phyloP scores from a whole-genome alignment of 1,284 basidiomycete species.

The Puccinia horiana region DNA sequence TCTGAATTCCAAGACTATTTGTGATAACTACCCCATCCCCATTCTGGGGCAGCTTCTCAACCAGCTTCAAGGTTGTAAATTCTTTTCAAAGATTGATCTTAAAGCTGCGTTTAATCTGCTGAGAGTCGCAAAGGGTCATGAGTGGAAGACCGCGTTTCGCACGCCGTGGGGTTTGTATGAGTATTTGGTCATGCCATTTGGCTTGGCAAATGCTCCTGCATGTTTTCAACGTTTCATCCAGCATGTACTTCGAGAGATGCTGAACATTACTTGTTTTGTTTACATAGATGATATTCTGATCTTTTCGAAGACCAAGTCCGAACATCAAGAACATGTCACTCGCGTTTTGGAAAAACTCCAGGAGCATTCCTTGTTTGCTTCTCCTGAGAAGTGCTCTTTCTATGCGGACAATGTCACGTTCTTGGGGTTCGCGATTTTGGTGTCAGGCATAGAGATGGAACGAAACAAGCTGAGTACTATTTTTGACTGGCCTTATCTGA shows the following conservation, averaged over 20 bases:
- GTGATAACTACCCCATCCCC: constrained; percentile 25
- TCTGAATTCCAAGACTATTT: constrained; percentile 42
- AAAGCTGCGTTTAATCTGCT: constrained; percentile 41
- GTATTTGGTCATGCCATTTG: constrained; percentile 41
- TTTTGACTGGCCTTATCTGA: constrained; percentile 22
- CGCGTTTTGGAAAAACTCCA: constrained; percentile 3
- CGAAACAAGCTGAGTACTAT: constrained; percentile 8
- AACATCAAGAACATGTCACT: neutral
- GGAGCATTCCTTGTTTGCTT: constrained; percentile 10
- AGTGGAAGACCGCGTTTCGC: constrained; percentile 36
- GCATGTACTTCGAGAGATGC: constrained; percentile 24
- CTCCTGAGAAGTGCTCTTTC: constrained; percentile 37
- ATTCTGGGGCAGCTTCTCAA: constrained; percentile 3
- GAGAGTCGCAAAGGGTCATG: constrained; percentile 4
- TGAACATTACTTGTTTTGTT: constrained; percentile 31
- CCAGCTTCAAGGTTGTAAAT: constrained; percentile 11
- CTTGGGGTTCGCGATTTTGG: constrained; percentile 22
- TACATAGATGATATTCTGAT: constrained; percentile 48
- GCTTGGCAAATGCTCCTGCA: constrained; percentile 25
- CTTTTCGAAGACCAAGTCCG: constrained; percentile 18
- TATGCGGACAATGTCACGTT: constrained; percentile 4
- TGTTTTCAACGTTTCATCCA: constrained; percentile 44
- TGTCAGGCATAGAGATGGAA: constrained; percentile 8
- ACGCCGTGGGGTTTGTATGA: constrained; percentile 41
- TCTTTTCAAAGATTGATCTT: constrained; percentile 35